Conservation (phyloP, 2,329 filamentous ascomycete genomes). For the Colletotrichum sp. region DNA sequence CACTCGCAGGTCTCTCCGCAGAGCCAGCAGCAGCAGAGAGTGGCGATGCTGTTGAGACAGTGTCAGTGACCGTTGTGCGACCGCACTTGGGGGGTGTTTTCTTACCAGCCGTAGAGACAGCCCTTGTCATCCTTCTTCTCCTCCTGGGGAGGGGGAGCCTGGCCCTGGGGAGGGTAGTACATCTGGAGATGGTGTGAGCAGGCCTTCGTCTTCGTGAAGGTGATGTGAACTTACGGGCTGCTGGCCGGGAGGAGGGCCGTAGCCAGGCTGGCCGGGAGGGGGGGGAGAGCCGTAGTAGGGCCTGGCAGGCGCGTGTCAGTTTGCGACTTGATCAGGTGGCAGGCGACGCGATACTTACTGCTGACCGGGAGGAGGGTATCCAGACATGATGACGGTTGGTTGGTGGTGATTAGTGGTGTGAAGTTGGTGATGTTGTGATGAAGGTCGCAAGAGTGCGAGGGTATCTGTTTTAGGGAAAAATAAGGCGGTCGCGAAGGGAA, state of each 20-base stretch:
- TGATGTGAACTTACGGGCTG: slow-evolving; percentile 13
- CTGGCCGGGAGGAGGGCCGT: slow-evolving; percentile 23
- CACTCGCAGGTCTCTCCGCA: slow-evolving; percentile 49
- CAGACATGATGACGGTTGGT: slow-evolving; percentile 35
- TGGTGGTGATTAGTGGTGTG: not conserved
- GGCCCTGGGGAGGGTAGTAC: slow-evolving; percentile 33
- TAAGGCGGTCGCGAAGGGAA: not conserved
- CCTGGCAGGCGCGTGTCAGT: slow-evolving; percentile 9
- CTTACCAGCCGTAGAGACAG: slow-evolving; percentile 44
- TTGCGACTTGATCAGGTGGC: not conserved
- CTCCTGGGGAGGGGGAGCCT: slow-evolving; percentile 34
- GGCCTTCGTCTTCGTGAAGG: not conserved
- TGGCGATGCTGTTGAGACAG: slow-evolving; percentile 35
- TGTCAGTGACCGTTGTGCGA: not conserved
- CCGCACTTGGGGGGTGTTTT: not conserved
- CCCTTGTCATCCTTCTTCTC: slow-evolving; percentile 47
- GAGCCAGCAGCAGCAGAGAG: slow-evolving; percentile 49
- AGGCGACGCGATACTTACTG: slow-evolving; percentile 1
- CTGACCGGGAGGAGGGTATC: slow-evolving; percentile 29
- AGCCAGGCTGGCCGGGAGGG: slow-evolving; percentile 23
- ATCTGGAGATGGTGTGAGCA: slow-evolving; percentile 10
- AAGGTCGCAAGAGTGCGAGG: not conserved
- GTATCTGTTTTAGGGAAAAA: not conserved
- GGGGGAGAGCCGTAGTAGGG: slow-evolving; percentile 23
- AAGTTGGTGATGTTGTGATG: not conserved